These are phyloP conservation scores for Aspergillus aculeatinus DNA, from an alignment of 2,329 filamentous ascomycete genomes.

Conservation along the genomic window DNA sequence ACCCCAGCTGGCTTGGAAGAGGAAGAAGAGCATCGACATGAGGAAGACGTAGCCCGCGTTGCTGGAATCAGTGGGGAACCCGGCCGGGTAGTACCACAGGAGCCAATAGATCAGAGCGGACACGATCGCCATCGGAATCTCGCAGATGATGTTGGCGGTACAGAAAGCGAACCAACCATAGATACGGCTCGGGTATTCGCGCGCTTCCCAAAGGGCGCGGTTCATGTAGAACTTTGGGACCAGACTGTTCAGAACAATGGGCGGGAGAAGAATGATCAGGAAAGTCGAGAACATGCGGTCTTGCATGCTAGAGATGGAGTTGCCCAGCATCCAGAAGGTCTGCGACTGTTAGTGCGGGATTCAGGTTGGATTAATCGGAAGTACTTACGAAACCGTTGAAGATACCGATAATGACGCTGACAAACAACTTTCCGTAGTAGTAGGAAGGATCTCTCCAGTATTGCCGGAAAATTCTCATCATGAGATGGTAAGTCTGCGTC, in stretches of 20 bases:
- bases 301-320: conserved; percentile 67
- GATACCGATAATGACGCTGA: conserved; percentile 67
- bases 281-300: conserved; percentile 75
- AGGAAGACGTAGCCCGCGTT: conserved; percentile 74
- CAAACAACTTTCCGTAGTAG: conserved; percentile 73
- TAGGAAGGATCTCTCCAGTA: conserved; percentile 78
- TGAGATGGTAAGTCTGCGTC: conserved; percentile 65
- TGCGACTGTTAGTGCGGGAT: conserved; percentile 6
- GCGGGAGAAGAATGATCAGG: conserved; percentile 64
- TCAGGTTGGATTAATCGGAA: neutral
- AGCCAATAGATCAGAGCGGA: conserved; percentile 67
- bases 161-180: conserved; percentile 77
- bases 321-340: conserved; percentile 70
- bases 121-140: conserved; percentile 69
- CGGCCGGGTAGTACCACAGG: conserved; percentile 75
- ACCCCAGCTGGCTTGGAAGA: conserved; percentile 74
- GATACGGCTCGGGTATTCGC: conserved; percentile 71
- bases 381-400: conserved; percentile 66
- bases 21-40: conserved; percentile 74
- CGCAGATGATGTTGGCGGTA: conserved; percentile 69
- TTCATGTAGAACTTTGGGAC: conserved; percentile 77
- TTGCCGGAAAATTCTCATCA: conserved; percentile 67
- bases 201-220: conserved; percentile 68
- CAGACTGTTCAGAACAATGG: conserved; percentile 70
- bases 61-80: conserved; percentile 63